Conservation (phyloP, 805 yeast species). For the Nakazawaea siamensis region DNA sequence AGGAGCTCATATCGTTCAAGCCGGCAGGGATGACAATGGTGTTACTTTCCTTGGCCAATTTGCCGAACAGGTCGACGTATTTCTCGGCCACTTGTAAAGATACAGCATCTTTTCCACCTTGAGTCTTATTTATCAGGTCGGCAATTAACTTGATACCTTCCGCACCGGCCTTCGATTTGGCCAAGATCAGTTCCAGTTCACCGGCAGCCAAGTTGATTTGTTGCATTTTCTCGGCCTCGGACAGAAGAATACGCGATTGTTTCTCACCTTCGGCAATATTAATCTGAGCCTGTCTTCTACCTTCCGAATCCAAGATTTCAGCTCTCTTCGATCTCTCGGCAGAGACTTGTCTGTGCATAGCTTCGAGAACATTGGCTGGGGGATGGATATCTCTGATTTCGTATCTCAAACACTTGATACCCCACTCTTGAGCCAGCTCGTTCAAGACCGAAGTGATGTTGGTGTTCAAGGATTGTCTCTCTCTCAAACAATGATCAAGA, state of each 20-base stretch:
- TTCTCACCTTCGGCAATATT: conserved; percentile 82
- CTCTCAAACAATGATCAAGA: conserved; percentile 69
- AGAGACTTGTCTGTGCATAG: conserved; percentile 86
- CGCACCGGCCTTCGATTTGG: conserved; percentile 68
- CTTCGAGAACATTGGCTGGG: conserved; percentile 75
- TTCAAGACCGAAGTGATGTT: conserved; percentile 75
- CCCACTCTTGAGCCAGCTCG: conserved; percentile 84
- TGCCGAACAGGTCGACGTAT: conserved; percentile 74
- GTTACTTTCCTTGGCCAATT: conserved; percentile 75
- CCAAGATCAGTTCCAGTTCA: conserved; percentile 60
- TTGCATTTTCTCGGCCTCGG: conserved; percentile 60
- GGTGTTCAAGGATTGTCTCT: conserved; percentile 62
- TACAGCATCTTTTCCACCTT: conserved; percentile 72
- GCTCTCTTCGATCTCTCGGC: conserved; percentile 86
- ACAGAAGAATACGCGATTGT: conserved; percentile 60
- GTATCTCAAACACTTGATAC: conserved; percentile 73
- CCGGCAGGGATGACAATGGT: conserved; percentile 74
- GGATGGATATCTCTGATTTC: conserved; percentile 88
- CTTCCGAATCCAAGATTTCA: conserved; percentile 81
- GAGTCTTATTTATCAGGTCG: conserved; percentile 55
- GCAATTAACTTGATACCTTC: conserved; percentile 60
- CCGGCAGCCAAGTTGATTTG: conserved; percentile 64
- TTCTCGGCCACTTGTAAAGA: conserved; percentile 75
- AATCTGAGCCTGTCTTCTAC: conserved; percentile 69
- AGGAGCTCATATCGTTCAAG: conserved; percentile 62